Percentiles rank a stretch among this genome's conserved stretches.
Conservation (phyloP, 306 rosid species). For the Pterocarpus macrocarpus region DNA sequence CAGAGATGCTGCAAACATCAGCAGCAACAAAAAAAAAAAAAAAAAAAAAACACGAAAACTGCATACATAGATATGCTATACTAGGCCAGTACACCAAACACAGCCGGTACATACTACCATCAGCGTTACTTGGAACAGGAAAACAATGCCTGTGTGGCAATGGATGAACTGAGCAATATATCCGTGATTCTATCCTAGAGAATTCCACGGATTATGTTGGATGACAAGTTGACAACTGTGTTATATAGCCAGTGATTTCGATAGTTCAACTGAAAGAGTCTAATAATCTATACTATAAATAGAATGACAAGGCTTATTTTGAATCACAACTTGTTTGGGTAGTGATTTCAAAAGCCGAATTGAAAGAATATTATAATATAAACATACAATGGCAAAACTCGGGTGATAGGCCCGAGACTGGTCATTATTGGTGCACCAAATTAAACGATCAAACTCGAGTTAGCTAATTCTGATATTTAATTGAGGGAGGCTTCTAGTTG, state of each 20-base stretch:
- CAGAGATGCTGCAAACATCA: no score
- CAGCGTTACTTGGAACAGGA: no score
- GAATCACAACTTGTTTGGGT: background rate
- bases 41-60: no score
- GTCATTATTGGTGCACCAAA: background rate
- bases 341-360: background rate
- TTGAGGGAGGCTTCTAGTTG: background rate
- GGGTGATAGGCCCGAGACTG: background rate
- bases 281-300: background rate
- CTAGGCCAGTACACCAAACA: no score
- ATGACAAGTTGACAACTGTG: background rate
- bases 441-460: background rate
- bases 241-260: background rate
- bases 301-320: background rate
- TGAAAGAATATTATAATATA: background rate
- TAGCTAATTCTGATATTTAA: background rate
- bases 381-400: background rate
- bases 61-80: no score
- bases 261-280: background rate
- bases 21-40: no score
- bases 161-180: no score
- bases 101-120: no score
- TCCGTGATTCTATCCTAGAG: background rate
- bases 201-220: background rate
- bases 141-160: no score